Evolutionary conservation across 345 rosid species (phyloP).

Genomic region (Eutrema yunnanense): DNA sequence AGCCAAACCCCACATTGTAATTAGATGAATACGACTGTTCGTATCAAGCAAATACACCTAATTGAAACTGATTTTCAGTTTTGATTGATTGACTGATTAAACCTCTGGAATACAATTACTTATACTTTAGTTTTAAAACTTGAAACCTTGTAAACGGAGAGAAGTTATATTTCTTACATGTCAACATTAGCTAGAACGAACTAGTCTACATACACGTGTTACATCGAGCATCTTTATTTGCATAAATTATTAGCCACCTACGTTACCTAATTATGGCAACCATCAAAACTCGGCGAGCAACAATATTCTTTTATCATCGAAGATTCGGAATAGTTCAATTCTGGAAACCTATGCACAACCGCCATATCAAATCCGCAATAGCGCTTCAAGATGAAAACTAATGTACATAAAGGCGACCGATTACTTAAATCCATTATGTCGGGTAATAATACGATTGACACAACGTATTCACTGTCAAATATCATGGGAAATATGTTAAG

Average conservation of each 20-base stretch:
- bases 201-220: neutral
- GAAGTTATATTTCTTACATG: neutral
- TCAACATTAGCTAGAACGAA: conserved; percentile 1
- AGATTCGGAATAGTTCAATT: neutral
- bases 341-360: neutral
- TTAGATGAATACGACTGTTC: neutral
- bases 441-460: neutral
- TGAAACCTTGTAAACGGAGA: neutral
- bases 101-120: neutral
- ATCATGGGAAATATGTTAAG: neutral
- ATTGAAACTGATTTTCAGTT: neutral
- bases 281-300: neutral
- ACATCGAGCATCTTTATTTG: neutral
- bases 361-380: neutral
- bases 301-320: neutral
- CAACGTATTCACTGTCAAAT: neutral
- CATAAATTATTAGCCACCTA: neutral
- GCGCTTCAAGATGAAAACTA: neutral
- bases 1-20: neutral
- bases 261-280: neutral
- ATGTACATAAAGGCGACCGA: conserved; percentile 1
- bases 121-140: neutral
- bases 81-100: neutral
- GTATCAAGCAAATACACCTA: neutral
- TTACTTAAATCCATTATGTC: conserved; percentile 1